Conservation (phyloP, 1,139 yeast species). For the Yamadazyma conglobata region DNA sequence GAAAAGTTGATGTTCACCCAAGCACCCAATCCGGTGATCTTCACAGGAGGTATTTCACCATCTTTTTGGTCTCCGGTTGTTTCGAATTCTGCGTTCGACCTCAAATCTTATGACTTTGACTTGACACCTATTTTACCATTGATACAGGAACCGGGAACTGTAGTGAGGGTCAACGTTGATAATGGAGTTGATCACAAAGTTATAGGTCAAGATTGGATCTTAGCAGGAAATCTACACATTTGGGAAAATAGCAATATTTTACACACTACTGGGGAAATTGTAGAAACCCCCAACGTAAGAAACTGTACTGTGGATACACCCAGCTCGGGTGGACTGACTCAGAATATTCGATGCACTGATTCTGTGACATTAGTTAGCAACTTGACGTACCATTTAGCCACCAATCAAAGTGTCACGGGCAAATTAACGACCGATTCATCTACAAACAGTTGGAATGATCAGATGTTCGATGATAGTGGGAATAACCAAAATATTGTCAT, state of each 20-base stretch:
- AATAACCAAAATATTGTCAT: slow-evolving; percentile 4
- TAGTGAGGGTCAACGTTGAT: slow-evolving; percentile 46
- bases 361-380: slow-evolving; percentile 26
- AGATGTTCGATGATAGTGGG: slow-evolving; percentile 1
- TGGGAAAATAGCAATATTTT: slow-evolving; percentile 51
- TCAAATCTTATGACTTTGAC: slow-evolving; percentile 63
- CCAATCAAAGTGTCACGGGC: slow-evolving; percentile 19
- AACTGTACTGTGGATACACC: slow-evolving; percentile 1
- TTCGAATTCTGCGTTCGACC: slow-evolving; percentile 67
- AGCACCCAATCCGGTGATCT: slow-evolving; percentile 61
- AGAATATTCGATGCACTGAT: slow-evolving; percentile 17
- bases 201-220: slow-evolving; percentile 65
- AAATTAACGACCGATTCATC: slow-evolving; percentile 1
- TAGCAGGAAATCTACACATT: slow-evolving; percentile 60
- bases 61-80: slow-evolving; percentile 78
- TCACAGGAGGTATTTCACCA: slow-evolving; percentile 79
- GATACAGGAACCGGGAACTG: slow-evolving; percentile 44
- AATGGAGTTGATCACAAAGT: slow-evolving; percentile 44
- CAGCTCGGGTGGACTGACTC: neutral
- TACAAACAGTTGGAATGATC: slow-evolving; percentile 6
- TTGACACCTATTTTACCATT: slow-evolving; percentile 63
- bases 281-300: neutral
- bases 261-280: slow-evolving; percentile 31
- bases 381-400: slow-evolving; percentile 2
- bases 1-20: slow-evolving; percentile 47